Evolutionary conservation across 441 rosid genomes (phyloP).

Genomic region (Pelargonium cotyledonis): DNA sequence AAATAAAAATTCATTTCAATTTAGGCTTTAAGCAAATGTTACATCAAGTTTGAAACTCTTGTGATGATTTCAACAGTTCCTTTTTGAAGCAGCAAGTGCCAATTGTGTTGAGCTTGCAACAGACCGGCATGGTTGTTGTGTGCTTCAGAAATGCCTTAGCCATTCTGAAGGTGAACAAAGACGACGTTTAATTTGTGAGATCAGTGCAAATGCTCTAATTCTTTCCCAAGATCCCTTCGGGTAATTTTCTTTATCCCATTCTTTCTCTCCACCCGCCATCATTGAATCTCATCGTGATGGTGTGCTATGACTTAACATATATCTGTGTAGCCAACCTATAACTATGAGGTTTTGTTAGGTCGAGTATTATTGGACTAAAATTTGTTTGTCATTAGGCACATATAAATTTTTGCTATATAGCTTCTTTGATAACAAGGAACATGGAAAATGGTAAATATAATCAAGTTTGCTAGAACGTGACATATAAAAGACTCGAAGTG

Average conservation of each 20-base stretch:
- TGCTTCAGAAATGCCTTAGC: conserved; percentile 71
- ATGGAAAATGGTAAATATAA: too few relatives aligned
- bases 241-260: conserved; percentile 28
- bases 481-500: too few relatives aligned
- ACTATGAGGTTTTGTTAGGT: neutral
- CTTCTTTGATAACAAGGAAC: too few relatives aligned
- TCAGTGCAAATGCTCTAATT: conserved; percentile 58
- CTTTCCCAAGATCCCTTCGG: conserved; percentile 83
- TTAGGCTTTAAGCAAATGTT: neutral
- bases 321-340: neutral
- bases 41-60: neutral
- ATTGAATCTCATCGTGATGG: neutral
- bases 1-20: neutral
- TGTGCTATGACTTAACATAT: neutral
- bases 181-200: conserved; percentile 41
- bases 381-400: too few relatives aligned
- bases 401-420: too few relatives aligned
- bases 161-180: conserved; percentile 52
- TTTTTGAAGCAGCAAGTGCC: conserved; percentile 55
- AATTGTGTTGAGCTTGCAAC: conserved; percentile 73
- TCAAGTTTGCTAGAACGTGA: too few relatives aligned
- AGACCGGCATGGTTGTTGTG: conserved; percentile 81
- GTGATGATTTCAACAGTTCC: conserved; percentile 38
- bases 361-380: neutral
- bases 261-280: neutral